These are phyloP conservation scores for Aspergillus ochraceus DNA, from an alignment of 2,329 filamentous ascomycete species.

Conservation along the genomic window DNA sequence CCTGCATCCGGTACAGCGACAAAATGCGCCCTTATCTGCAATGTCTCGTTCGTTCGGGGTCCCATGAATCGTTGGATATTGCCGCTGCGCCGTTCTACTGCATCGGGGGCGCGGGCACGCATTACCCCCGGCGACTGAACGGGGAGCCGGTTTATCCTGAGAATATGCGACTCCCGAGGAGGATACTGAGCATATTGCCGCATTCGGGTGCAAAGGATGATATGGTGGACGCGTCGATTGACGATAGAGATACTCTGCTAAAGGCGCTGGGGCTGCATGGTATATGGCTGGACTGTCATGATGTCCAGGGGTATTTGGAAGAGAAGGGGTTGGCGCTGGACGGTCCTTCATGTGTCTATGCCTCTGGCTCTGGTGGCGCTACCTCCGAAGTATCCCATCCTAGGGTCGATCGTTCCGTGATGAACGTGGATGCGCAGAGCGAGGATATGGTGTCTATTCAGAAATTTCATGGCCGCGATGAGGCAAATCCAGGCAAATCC, in stretches of 20 bases:
- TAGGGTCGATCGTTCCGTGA: background rate
- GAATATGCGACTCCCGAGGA: constrained; percentile 24
- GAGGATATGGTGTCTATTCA: background rate
- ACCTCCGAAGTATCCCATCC: background rate
- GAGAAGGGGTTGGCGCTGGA: constrained; percentile 8
- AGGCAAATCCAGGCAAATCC: background rate
- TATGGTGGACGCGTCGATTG: background rate
- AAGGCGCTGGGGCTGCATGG: constrained; percentile 19
- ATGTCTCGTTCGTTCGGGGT: constrained; percentile 37
- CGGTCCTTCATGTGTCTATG: background rate
- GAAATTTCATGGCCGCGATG: background rate
- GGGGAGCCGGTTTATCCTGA: constrained; percentile 35
- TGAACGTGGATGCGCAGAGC: background rate
- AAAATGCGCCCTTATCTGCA: constrained; percentile 41
- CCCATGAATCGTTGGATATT: constrained; percentile 54
- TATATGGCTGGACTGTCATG: constrained; percentile 22
- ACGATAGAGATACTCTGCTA: constrained; percentile 4
- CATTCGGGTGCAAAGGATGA: background rate
- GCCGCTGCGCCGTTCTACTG: constrained; percentile 64
- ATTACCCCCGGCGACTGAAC: constrained; percentile 51
- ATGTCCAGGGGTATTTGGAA: constrained; percentile 21
- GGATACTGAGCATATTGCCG: constrained; percentile 14
- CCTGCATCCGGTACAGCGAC: constrained; percentile 54
- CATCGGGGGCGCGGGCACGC: constrained; percentile 68
- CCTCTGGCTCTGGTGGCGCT: background rate